Conservation (phyloP, 1,284 basidiomycete genomes). For the Ceratobasidium sp. region DNA sequence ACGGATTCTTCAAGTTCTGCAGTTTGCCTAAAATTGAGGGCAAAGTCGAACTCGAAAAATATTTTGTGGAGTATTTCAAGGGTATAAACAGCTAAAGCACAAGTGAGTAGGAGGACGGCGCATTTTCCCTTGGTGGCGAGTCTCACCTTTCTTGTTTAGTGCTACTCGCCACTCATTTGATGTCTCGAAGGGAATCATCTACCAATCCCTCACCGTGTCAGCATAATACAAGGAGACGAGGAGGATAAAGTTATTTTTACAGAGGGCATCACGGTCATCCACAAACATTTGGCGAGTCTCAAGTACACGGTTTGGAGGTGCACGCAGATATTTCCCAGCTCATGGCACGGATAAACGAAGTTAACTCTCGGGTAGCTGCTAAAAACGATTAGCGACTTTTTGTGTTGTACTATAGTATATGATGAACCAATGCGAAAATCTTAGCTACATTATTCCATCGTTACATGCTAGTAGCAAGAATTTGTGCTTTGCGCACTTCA, state of each 20-base stretch:
- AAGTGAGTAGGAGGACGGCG: neutral
- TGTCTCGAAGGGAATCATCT: slow-evolving; percentile 6
- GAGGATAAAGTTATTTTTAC: neutral
- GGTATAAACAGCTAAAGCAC: slow-evolving; percentile 12
- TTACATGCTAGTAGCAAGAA: neutral
- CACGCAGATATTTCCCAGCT: neutral
- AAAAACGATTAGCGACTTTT: neutral
- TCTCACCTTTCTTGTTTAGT: too few species aligned
- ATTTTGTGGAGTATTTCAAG: slow-evolving; percentile 9
- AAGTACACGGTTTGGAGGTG: slow-evolving; percentile 11
- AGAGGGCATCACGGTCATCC: neutral
- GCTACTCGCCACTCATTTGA: slow-evolving; percentile 14
- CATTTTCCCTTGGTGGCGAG: too few species aligned
- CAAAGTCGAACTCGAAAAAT: neutral
- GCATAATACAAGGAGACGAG: neutral
- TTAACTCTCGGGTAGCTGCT: neutral
- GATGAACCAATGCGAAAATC: too few species aligned
- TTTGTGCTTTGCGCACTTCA: neutral
- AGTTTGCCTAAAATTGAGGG: neutral
- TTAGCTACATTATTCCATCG: too few species aligned
- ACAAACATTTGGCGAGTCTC: slow-evolving; percentile 6
- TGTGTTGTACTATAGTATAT: neutral
- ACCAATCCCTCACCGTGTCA: neutral
- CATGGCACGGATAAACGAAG: neutral
- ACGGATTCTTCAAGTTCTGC: neutral